These are phyloP conservation scores for Ophiostoma piceae DNA, from an alignment of 2,329 filamentous ascomycete genomes.

Conservation along the genomic window DNA sequence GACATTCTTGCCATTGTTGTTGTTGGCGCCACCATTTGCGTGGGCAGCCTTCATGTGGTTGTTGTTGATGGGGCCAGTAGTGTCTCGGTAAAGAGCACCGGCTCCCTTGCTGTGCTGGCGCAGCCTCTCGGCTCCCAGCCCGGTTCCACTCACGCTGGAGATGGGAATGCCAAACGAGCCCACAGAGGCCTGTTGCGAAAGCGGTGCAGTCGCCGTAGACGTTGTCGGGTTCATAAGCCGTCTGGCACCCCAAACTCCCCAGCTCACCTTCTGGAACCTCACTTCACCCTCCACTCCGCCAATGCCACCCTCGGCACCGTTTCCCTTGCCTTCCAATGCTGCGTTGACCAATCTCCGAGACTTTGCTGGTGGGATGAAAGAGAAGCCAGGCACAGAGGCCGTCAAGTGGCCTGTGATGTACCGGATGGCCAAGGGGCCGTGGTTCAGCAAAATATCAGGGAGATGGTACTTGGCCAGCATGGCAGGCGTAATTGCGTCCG, in stretches of 20 bases:
- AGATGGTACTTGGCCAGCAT: conserved; percentile 87
- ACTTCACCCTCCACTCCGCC: conserved; percentile 64
- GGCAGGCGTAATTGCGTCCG: conserved; percentile 75
- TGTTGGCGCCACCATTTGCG: not conserved
- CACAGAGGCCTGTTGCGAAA: not conserved
- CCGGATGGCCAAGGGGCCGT: conserved; percentile 88
- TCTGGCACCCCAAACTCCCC: conserved; percentile 91
- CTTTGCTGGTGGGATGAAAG: conserved; percentile 80
- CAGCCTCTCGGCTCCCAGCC: conserved; percentile 39
- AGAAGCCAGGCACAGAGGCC: conserved; percentile 87
- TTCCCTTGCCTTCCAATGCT: conserved; percentile 73
- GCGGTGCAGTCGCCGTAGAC: not conserved
- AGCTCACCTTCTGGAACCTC: conserved; percentile 91
- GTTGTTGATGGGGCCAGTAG: conserved; percentile 47
- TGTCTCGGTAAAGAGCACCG: conserved; percentile 59
- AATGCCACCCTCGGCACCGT: conserved; percentile 45
- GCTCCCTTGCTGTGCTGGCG: conserved; percentile 56
- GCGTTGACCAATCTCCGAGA: conserved; percentile 88
- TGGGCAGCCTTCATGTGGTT: conserved; percentile 2
- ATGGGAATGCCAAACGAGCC: conserved; percentile 54
- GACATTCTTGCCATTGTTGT: conserved; percentile 52
- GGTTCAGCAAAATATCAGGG: conserved; percentile 80
- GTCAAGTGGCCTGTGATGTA: conserved; percentile 94
- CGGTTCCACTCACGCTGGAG: conserved; percentile 40
- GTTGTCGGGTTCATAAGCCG: conserved; percentile 39